A percentile compares a stretch with the other conserved stretches of the same genome.
These are phyloP conservation scores for Colletotrichum tropicale DNA, from an alignment of 2,329 filamentous ascomycete genomes.

Conservation along the genomic window DNA sequence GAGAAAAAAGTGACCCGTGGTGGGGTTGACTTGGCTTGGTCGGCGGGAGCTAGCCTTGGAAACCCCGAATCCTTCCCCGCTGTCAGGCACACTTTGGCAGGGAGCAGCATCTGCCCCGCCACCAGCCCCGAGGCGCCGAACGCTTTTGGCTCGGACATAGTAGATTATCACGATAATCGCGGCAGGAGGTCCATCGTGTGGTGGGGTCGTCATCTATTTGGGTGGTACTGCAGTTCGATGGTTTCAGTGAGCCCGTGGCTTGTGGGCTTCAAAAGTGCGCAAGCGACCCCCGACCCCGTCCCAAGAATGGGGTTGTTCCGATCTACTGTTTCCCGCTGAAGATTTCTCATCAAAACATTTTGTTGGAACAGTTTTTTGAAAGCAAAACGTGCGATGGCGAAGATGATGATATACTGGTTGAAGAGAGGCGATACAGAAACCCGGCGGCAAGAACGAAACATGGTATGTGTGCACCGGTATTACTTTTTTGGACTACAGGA, in stretches of 20 bases:
- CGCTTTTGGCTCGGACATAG: constrained; percentile 6
- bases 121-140: constrained; percentile 13
- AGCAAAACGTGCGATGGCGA: background rate
- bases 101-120: background rate
- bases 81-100: constrained; percentile 3
- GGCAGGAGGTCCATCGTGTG: background rate
- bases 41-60: constrained; percentile 8
- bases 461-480: background rate
- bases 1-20: background rate
- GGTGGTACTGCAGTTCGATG: background rate
- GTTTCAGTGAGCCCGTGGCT: background rate
- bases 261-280: background rate
- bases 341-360: background rate
- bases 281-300: background rate
- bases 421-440: background rate
- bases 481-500: background rate
- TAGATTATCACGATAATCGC: constrained; percentile 18
- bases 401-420: background rate
- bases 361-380: background rate
- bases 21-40: background rate
- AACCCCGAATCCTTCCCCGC: constrained; percentile 7
- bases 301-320: background rate
- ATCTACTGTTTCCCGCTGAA: background rate
- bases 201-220: background rate
- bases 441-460: background rate